Base-by-base conservation (phyloP, 177 flowering plant species). In the Vitis hybrid region DNA sequence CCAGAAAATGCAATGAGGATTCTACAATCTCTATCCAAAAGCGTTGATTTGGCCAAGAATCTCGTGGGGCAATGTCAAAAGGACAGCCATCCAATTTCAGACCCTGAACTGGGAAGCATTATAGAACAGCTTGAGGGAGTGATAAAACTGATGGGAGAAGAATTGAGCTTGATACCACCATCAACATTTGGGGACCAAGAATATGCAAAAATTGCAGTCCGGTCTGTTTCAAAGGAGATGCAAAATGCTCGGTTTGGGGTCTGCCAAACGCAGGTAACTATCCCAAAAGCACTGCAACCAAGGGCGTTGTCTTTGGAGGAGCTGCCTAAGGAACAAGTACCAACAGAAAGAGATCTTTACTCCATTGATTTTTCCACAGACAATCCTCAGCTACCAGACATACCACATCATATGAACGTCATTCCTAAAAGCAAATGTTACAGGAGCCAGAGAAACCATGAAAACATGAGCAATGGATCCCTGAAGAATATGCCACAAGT, bases 171-270 rank as follows among this genome's bases (percentile, higher is more conserved):
- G 64, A 82, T 88, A 73, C 88, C 90, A 56, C 68, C 79, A 33
- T 77, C 85, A 6, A 55, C 84, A 31, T 86, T 76, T 66, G 71
- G 51, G 12, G 80, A 78, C 13, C 77, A 86, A 20, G 79, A 86
- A 33, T 87, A 75, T 72, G 88, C 80, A 55, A 83, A 83, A 81
- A 54, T 75, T 58, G 90, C 90, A 50, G 76, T 82, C 19, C 75
- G 14, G 33, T 76, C 85, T 28, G 77, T 90, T 66, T 82, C 94
- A 18, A 71, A 79, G 44, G 96, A 89, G 57, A 88, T 91, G 92
- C 72, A 81, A 75, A 77, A 70, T 72, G 84, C 59, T 56, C 62
- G 62, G 17, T 78, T 89, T 62, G 72, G 57, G 67, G 67, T 54
- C 17, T 61, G 81, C 50, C 63, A 68, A 65, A 49, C 44, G 53